Conservation (phyloP, 1,284 basidiomycete genomes). For the Ganoderma lingzhi region DNA sequence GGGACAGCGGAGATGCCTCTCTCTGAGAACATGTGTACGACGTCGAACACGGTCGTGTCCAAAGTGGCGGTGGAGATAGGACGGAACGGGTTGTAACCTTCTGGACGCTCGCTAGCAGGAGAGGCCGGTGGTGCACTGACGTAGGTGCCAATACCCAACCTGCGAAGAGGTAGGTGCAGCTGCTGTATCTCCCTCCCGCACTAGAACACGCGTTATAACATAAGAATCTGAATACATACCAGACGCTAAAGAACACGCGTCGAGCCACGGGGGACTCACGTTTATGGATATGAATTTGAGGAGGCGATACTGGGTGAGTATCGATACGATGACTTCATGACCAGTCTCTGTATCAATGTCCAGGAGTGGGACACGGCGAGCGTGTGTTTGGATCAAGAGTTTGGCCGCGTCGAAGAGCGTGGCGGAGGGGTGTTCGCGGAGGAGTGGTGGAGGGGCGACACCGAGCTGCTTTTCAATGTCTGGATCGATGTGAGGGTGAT, state of each 20-base stretch:
- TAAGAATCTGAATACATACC: slow-evolving; percentile 24
- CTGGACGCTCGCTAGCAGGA: slow-evolving; percentile 49
- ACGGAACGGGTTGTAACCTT: slow-evolving; percentile 75
- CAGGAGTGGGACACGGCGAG: slow-evolving; percentile 92
- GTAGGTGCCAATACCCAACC: slow-evolving; percentile 94
- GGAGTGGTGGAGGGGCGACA: slow-evolving; percentile 92
- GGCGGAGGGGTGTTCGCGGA: slow-evolving; percentile 88
- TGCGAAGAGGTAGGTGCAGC: slow-evolving; percentile 83
- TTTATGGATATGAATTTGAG: slow-evolving; percentile 99
- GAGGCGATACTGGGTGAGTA: slow-evolving; percentile 96
- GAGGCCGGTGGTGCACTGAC: slow-evolving; percentile 56
- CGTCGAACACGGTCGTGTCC: slow-evolving; percentile 94
- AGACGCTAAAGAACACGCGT: slow-evolving; percentile 19
- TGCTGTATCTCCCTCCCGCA: slow-evolving; percentile 80
- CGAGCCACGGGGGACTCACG: slow-evolving; percentile 57
- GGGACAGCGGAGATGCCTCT: slow-evolving; percentile 96
- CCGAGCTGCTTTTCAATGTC: slow-evolving; percentile 95
- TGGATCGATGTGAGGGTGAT: slow-evolving; percentile 31
- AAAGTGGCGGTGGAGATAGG: slow-evolving; percentile 95
- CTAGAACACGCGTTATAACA: slow-evolving; percentile 43
- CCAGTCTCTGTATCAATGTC: slow-evolving; percentile 95
- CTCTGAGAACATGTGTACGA: slow-evolving; percentile 99
- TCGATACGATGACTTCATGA: slow-evolving; percentile 95
- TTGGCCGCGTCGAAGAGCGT: slow-evolving; percentile 93
- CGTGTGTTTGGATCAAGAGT: slow-evolving; percentile 94